phyloP scores from a whole-genome alignment of 805 yeast species.

The Jamesozyma piceae region DNA sequence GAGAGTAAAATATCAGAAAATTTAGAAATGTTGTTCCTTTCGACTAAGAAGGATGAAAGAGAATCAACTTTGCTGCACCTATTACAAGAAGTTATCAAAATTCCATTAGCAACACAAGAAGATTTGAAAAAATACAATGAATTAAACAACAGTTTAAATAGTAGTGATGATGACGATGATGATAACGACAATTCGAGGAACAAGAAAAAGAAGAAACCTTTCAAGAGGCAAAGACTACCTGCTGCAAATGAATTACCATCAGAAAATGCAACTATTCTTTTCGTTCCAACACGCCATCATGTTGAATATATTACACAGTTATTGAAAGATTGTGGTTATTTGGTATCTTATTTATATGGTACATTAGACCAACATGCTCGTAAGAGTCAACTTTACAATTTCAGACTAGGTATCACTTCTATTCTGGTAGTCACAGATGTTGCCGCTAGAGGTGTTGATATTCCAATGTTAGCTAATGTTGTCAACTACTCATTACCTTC shows the following conservation, averaged over 20 bases:
- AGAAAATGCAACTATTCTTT: constrained; percentile 76
- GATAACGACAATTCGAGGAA: constrained; percentile 18
- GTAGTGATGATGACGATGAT: constrained; percentile 42
- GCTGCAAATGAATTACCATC: constrained; percentile 80
- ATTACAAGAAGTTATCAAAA: constrained; percentile 74
- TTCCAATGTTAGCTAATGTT: constrained; percentile 91
- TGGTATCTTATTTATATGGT: constrained; percentile 86
- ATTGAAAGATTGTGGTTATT: constrained; percentile 70
- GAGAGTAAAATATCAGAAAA: constrained; percentile 86
- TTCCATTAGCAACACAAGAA: constrained; percentile 72
- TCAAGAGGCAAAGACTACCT: constrained; percentile 52
- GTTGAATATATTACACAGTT: constrained; percentile 79
- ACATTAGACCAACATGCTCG: constrained; percentile 92
- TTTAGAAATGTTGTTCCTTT: constrained; percentile 79
- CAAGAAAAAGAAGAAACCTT: constrained; percentile 32
- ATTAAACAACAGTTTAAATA: constrained; percentile 40
- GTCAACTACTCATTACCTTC: constrained; percentile 85
- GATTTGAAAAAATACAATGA: constrained; percentile 46
- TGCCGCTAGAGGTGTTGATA: constrained; percentile 98
- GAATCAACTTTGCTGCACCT: constrained; percentile 75
- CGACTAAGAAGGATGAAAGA: constrained; percentile 74
- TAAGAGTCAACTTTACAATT: constrained; percentile 75
- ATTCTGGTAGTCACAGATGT: constrained; percentile 95
- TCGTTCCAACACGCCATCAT: constrained; percentile 96
- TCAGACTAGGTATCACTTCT: constrained; percentile 74